phyloP scores from a whole-genome alignment of 2,329 filamentous ascomycete genomes.

The Eutypella sp. region DNA sequence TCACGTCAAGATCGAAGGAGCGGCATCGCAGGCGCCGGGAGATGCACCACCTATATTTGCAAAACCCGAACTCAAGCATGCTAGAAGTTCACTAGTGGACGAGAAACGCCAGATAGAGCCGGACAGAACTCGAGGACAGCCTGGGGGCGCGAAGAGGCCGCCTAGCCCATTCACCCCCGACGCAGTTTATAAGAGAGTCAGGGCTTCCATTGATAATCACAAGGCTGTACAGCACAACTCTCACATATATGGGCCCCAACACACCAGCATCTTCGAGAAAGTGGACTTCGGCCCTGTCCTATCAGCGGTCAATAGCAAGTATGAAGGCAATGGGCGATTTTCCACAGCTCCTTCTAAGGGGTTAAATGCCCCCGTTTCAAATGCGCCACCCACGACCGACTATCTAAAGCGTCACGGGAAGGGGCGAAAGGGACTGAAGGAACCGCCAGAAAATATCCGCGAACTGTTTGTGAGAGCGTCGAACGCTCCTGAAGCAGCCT shows the following conservation, averaged over 20 bases:
- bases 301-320: slow-evolving; percentile 53
- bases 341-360: slow-evolving; percentile 28
- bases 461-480: slow-evolving; percentile 34
- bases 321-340: slow-evolving; percentile 51
- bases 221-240: slow-evolving; percentile 19
- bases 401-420: slow-evolving; percentile 46
- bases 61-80: slow-evolving; percentile 57
- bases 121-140: slow-evolving; percentile 23
- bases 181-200: slow-evolving; percentile 54
- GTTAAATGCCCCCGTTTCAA: slow-evolving; percentile 25
- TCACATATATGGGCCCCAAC: slow-evolving; percentile 23
- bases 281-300: slow-evolving; percentile 50
- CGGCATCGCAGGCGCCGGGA: slow-evolving; percentile 9
- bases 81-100: slow-evolving; percentile 47
- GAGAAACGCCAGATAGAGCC: slow-evolving; percentile 26
- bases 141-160: slow-evolving; percentile 41
- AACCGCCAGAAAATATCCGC: slow-evolving; percentile 30
- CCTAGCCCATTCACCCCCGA: slow-evolving; percentile 54
- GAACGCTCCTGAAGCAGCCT: slow-evolving; percentile 28
- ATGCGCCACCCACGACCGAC: slow-evolving; percentile 39
- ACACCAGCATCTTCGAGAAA: slow-evolving; percentile 48
- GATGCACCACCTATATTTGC: slow-evolving; percentile 38
- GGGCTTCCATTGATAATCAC: slow-evolving; percentile 38
- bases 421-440: slow-evolving; percentile 32
- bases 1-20: slow-evolving; percentile 14